These are phyloP conservation scores for Rhodomyrtus tomentosa DNA, from an alignment of 345 rosid genomes.

Conservation along the genomic window DNA sequence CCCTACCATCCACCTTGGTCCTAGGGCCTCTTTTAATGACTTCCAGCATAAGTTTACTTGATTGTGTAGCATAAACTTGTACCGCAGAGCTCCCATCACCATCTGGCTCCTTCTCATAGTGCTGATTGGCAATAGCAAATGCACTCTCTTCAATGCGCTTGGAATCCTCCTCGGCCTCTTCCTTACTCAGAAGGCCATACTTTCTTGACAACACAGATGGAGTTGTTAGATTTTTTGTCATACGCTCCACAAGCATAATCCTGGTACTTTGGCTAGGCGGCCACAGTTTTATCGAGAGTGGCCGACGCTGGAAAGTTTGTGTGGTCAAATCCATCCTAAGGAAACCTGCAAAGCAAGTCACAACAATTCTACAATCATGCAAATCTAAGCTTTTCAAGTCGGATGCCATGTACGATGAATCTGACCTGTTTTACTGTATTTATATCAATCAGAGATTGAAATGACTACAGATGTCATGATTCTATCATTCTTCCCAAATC, in stretches of 20 bases:
- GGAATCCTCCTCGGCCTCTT: conserved; percentile 76
- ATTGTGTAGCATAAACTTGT: conserved; percentile 80
- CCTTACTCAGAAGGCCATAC: conserved; percentile 47
- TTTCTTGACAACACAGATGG: conserved; percentile 74
- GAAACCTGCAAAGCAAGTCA: conserved; percentile 16
- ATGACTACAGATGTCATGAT: background rate
- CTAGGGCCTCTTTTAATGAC: conserved; percentile 69
- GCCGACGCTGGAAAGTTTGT: conserved; percentile 22
- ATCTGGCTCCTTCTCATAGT: conserved; percentile 73
- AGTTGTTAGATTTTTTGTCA: conserved; percentile 60
- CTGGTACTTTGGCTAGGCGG: conserved; percentile 81
- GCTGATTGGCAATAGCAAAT: conserved; percentile 50
- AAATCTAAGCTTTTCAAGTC: background rate
- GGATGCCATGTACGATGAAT: background rate
- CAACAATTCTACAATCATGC: background rate
- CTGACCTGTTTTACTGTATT: background rate
- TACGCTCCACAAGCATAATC: conserved; percentile 63
- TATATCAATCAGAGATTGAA: background rate
- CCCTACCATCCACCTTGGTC: conserved; percentile 21
- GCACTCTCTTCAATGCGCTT: conserved; percentile 62
- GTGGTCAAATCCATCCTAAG: conserved; percentile 37
- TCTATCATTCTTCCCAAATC: background rate
- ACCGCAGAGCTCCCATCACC: conserved; percentile 91
- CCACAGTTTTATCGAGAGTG: conserved; percentile 68
- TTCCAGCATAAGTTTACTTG: conserved; percentile 73